Evolutionary conservation across 306 rosid genomes (phyloP), one percentile per base, ranked within the genome.

Genomic region (Lathyrus tuberosus): DNA sequence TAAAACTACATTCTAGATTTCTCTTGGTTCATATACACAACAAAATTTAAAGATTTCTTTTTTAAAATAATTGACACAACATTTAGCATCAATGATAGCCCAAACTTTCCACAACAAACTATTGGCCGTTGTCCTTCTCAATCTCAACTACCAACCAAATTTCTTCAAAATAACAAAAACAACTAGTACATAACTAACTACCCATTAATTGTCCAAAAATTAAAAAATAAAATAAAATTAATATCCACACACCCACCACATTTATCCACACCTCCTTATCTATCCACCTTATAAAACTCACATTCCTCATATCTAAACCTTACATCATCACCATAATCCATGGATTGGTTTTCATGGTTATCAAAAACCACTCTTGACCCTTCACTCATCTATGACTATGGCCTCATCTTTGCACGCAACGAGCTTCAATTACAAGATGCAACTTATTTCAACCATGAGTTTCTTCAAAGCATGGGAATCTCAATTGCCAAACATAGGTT

Each of bases 301-400:
- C 43, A 22, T 11, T 59, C 66, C 40, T 24, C 51, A 46, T 81
- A 79, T 70, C 76, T 68, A 61, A 61, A 71, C 54, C 75, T 42
- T 11, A 79, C 15, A 6, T 6, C 40, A 35, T 35, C 65, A 57
- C 16, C 47, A 59, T 48, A 71, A 56, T 40, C 69, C 67, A 48
- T 95, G 99, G 99, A 95, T 51, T 95, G 99, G 99, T 91, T 91
- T 62, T 79, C 99, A 8, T 95, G 99, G 99, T 79, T 95, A 11
- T 91, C 99, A 41, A 88, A 78, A 80, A 84, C 91, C 33, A 66
- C 64, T 67, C 92, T 91, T 3, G 93, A 91, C 0, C 91, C 96
- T 2, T 83, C 90, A 0, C 83, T 86, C 0, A 74, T 84, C 65
- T 89, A 89, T 10, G 91, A 91, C 11, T 91, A 95, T 16, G 92